A percentile compares a stretch with the other conserved stretches of the same genome.
These are phyloP conservation scores for Chalciporus pseudorubinellus DNA, from an alignment of 768 basidiomycete genomes.

Conservation along the genomic window DNA sequence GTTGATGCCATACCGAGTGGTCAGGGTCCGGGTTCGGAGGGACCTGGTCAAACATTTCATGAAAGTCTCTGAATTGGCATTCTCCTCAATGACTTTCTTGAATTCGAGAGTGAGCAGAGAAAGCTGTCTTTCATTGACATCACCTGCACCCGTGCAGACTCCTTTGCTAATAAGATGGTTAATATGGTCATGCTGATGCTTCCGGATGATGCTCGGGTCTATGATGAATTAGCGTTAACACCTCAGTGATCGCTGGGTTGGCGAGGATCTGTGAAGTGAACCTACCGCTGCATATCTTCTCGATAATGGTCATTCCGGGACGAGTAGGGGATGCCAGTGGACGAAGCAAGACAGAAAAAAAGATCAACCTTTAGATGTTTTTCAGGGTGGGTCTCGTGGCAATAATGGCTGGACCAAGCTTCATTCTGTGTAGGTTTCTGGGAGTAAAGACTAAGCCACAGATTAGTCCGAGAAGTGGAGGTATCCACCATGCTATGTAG, in stretches of 20 bases:
- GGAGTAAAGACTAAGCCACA: too few species aligned
- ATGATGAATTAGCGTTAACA: slow-evolving; percentile 5
- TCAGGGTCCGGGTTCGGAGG: not conserved
- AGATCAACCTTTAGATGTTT: not conserved
- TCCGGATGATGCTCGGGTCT: slow-evolving; percentile 10
- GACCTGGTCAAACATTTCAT: slow-evolving; percentile 24
- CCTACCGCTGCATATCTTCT: slow-evolving; percentile 88
- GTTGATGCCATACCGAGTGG: not conserved
- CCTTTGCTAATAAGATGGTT: slow-evolving; percentile 18
- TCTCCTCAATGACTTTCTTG: slow-evolving; percentile 23
- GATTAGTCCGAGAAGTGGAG: too few species aligned
- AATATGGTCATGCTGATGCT: slow-evolving; percentile 26
- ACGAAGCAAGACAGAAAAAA: not conserved
- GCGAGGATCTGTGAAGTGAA: slow-evolving; percentile 16
- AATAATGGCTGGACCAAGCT: too few species aligned
- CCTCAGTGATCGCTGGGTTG: not conserved
- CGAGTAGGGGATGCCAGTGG: too few species aligned
- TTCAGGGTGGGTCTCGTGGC: too few species aligned
- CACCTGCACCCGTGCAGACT: slow-evolving; percentile 8
- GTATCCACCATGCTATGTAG: too few species aligned
- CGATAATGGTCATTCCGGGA: too few species aligned
- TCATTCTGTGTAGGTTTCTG: too few species aligned
- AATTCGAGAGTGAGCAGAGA: slow-evolving; percentile 17
- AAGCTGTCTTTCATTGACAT: slow-evolving; percentile 7
- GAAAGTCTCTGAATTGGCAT: slow-evolving; percentile 20